Evolutionary conservation across 78 protist species (phyloP).

Genomic region (Dictyostelium intermedium): DNA sequence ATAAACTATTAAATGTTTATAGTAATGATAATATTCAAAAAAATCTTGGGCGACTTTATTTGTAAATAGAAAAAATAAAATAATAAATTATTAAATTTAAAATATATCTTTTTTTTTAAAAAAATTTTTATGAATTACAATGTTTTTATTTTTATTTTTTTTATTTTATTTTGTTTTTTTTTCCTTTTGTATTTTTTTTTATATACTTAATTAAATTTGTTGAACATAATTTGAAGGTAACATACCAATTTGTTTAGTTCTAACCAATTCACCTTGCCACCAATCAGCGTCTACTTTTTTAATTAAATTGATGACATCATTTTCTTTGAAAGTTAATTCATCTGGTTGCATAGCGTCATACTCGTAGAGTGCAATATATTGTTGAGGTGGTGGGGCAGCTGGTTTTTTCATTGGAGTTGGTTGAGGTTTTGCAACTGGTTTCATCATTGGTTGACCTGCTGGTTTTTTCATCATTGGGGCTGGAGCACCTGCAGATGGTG

Average conservation of each 20-base stretch:
- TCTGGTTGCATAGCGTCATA: constrained; percentile 78
- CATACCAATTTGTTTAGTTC: constrained; percentile 39
- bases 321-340: constrained; percentile 86
- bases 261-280: constrained; percentile 88
- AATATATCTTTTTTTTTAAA: too few relatives aligned
- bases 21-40: too few relatives aligned
- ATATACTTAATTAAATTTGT: not conserved
- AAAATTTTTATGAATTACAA: not conserved
- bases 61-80: too few relatives aligned
- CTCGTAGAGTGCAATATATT: constrained; percentile 69
- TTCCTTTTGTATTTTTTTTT: not conserved
- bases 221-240: constrained; percentile 8
- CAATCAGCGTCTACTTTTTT: constrained; percentile 83
- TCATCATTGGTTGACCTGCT: constrained; percentile 33
- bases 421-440: constrained; percentile 26
- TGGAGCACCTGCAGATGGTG: not conserved
- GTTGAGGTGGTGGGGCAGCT: constrained; percentile 13
- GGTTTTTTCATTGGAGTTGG: not conserved
- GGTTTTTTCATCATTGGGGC: constrained; percentile 13
- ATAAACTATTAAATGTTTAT: too few relatives aligned
- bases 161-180: not conserved
- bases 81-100: too few relatives aligned
- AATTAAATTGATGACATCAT: constrained; percentile 78
- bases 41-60: too few relatives aligned
- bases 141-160: not conserved